A percentile compares a stretch with the other conserved stretches of the same genome.
Evolutionary conservation across 2,329 filamentous ascomycete genomes (phyloP).

Genomic region (Penicillium hesseltinei): DNA sequence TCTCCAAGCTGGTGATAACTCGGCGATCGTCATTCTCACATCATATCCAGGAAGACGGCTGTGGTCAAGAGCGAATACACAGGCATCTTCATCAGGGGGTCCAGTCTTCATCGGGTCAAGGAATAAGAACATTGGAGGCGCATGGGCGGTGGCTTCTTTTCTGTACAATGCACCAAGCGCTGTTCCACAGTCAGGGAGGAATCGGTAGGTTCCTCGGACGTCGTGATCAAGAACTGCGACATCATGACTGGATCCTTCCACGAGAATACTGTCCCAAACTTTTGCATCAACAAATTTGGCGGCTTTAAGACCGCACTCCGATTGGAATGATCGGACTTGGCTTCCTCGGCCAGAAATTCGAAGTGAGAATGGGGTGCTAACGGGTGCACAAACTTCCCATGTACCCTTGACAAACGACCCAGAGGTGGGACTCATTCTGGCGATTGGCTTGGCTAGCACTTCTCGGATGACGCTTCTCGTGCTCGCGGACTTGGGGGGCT

Average conservation of each 20-base stretch:
- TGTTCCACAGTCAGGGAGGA: slow-evolving; percentile 58
- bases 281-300: slow-evolving; percentile 40
- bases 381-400: slow-evolving; percentile 48
- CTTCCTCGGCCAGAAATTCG: slow-evolving; percentile 36
- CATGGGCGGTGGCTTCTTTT: slow-evolving; percentile 23
- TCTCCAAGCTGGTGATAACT: slow-evolving; percentile 48
- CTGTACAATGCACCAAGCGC: slow-evolving; percentile 56
- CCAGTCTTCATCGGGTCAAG: slow-evolving; percentile 55
- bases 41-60: slow-evolving; percentile 48
- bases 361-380: slow-evolving; percentile 36
- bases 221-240: slow-evolving; percentile 33
- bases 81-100: slow-evolving; percentile 49
- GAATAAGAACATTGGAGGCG: slow-evolving; percentile 53
- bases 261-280: slow-evolving; percentile 45
- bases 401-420: slow-evolving; percentile 37
- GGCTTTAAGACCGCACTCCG: slow-evolving; percentile 40
- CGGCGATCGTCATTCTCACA: slow-evolving; percentile 47
- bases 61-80: slow-evolving; percentile 56
- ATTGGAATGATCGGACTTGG: slow-evolving; percentile 40
- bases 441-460: slow-evolving; percentile 48
- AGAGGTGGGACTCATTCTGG: slow-evolving; percentile 43
- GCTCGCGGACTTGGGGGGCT: slow-evolving; percentile 41
- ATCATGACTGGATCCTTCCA: slow-evolving; percentile 37
- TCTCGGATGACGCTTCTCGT: slow-evolving; percentile 42
- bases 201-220: slow-evolving; percentile 52